phyloP scores from a whole-genome alignment of 2,329 filamentous ascomycete species.

The Fusarium transvaalense region DNA sequence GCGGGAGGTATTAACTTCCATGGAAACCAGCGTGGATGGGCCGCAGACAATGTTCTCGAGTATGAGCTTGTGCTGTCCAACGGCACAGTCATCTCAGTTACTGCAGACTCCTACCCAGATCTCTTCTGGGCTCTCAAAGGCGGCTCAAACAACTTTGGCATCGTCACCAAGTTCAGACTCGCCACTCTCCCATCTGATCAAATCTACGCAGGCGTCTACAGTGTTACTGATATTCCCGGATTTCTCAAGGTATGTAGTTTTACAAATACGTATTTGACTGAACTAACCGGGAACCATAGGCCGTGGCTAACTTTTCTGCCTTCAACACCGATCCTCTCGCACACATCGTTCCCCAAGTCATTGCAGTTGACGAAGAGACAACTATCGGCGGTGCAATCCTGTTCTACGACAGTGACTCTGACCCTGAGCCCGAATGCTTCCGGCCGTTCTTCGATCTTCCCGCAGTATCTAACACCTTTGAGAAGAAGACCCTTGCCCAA shows the following conservation, averaged over 20 bases:
- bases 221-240: conserved; percentile 14
- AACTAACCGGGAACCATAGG: background rate
- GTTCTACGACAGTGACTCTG: conserved; percentile 32
- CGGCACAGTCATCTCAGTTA: conserved; percentile 56
- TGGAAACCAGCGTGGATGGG: conserved; percentile 47
- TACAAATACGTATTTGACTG: fast-evolving
- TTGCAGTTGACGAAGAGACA: conserved; percentile 25
- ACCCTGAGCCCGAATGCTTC: conserved; percentile 31
- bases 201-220: conserved; percentile 32
- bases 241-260: conserved; percentile 10
- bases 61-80: conserved; percentile 59
- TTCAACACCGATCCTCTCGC: conserved; percentile 36
- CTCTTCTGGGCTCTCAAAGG: conserved; percentile 55
- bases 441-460: conserved; percentile 28
- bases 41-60: conserved; percentile 49
- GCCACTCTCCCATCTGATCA: conserved; percentile 40
- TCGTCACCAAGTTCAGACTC: conserved; percentile 52
- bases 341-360: conserved; percentile 33
- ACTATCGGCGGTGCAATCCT: conserved; percentile 31
- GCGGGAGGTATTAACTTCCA: conserved; percentile 41
- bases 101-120: conserved; percentile 50
- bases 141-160: conserved; percentile 54
- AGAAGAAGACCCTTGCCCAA: conserved; percentile 16
- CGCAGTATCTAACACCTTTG: conserved; percentile 23
- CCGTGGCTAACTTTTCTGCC: conserved; percentile 30